phyloP scores from a whole-genome alignment of 768 basidiomycete genomes.

The Boletales sp. region DNA sequence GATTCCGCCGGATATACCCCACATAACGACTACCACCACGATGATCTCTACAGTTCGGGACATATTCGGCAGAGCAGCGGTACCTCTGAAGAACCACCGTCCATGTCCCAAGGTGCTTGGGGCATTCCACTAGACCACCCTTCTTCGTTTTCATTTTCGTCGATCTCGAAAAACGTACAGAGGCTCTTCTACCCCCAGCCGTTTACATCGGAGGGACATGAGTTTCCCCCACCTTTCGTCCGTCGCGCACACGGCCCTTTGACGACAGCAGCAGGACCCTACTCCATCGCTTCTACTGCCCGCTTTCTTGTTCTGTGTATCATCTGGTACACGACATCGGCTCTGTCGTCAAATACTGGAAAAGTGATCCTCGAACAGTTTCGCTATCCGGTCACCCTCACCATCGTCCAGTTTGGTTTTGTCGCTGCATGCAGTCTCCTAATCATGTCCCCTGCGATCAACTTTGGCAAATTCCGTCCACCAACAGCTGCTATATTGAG shows the following conservation, averaged over 20 bases:
- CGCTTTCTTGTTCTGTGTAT: slow-evolving; percentile 78
- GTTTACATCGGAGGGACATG: slow-evolving; percentile 8
- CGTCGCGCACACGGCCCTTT: slow-evolving; percentile 22
- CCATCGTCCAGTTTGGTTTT: slow-evolving; percentile 96
- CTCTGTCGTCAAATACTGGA: slow-evolving; percentile 93
- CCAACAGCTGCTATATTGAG: slow-evolving; percentile 72
- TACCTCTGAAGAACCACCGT: slow-evolving; percentile 8
- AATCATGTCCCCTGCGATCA: slow-evolving; percentile 72
- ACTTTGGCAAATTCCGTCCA: slow-evolving; percentile 60
- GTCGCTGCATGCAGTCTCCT: slow-evolving; percentile 83
- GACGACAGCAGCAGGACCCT: slow-evolving; percentile 9
- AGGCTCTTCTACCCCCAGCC: slow-evolving; percentile 15
- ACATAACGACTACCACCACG: slow-evolving; percentile 15
- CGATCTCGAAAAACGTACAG: slow-evolving; percentile 15
- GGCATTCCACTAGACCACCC: slow-evolving; percentile 1
- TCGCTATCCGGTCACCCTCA: slow-evolving; percentile 92
- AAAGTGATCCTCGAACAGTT: slow-evolving; percentile 93
- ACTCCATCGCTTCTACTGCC: slow-evolving; percentile 27
- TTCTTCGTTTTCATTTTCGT: slow-evolving; percentile 7
- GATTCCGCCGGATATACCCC: slow-evolving; percentile 15
- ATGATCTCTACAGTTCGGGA: slow-evolving; percentile 12
- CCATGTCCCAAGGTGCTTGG: slow-evolving; percentile 7
- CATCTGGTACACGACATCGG: slow-evolving; percentile 93
- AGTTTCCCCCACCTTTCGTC: slow-evolving; percentile 21
- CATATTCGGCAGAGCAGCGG: slow-evolving; percentile 24